phyloP scores from a whole-genome alignment of 2,329 filamentous ascomycete species.

The Dactylellina leptospora region DNA sequence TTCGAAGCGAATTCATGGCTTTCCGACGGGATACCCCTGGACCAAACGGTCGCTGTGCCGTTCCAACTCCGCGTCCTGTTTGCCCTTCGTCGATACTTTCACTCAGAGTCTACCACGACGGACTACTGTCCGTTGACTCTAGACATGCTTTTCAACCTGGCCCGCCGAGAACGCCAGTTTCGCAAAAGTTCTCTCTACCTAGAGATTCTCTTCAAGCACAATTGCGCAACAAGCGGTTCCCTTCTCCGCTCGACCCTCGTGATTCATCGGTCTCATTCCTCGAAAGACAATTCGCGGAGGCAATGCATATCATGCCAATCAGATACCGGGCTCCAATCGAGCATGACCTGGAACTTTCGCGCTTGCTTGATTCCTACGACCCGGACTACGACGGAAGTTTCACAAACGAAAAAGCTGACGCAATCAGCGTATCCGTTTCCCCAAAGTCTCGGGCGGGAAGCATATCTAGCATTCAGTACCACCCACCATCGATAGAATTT shows the following conservation, averaged over 20 bases:
- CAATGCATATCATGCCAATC: slow-evolving; percentile 53
- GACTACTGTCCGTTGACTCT: slow-evolving; percentile 45
- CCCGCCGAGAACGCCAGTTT: slow-evolving; percentile 20
- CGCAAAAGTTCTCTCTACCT: slow-evolving; percentile 11
- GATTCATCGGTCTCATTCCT: slow-evolving; percentile 37
- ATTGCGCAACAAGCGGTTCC: slow-evolving; percentile 44
- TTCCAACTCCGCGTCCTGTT: slow-evolving; percentile 27
- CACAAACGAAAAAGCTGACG: slow-evolving; percentile 38
- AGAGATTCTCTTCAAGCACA: slow-evolving; percentile 38
- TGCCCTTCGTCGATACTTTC: slow-evolving; percentile 40
- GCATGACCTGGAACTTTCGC: slow-evolving; percentile 41
- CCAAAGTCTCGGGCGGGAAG: slow-evolving; percentile 46
- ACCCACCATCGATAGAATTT: slow-evolving; percentile 25
- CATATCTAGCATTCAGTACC: slow-evolving; percentile 39
- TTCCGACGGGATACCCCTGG: slow-evolving; percentile 50
- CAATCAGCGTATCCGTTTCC: slow-evolving; percentile 44
- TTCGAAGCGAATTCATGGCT: slow-evolving; percentile 50
- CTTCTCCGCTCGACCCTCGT: slow-evolving; percentile 21
- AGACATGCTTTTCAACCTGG: slow-evolving; percentile 48
- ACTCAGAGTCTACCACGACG: slow-evolving; percentile 44
- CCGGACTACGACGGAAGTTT: slow-evolving; percentile 50
- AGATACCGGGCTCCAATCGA: slow-evolving; percentile 31
- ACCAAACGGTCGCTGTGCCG: slow-evolving; percentile 42
- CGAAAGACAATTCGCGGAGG: slow-evolving; percentile 46
- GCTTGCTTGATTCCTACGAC: slow-evolving; percentile 42